phyloP scores from a whole-genome alignment of 2,329 filamentous ascomycete genomes.

The Scorias spongiosa region DNA sequence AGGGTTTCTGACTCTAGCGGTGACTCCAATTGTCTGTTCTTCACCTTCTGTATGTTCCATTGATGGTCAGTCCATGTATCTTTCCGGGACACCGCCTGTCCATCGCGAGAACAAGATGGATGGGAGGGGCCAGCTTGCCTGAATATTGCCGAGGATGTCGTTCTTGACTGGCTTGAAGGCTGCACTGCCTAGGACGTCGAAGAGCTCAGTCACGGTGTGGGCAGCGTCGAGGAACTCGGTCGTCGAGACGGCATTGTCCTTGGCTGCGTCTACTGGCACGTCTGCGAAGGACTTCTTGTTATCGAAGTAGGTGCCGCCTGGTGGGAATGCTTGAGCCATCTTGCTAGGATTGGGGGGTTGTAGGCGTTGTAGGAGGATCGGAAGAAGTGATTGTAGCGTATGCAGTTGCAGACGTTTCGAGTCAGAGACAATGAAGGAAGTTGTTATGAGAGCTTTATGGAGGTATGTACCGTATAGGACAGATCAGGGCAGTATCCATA shows the following conservation, averaged over 20 bases:
- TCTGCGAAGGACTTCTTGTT: slow-evolving; percentile 71
- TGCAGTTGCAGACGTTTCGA: neutral
- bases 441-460: too few relatives aligned
- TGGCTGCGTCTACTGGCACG: slow-evolving; percentile 58
- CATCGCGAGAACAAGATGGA: neutral
- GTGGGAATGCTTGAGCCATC: slow-evolving; percentile 25
- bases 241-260: slow-evolving; percentile 66
- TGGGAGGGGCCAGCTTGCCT: slow-evolving; percentile 37
- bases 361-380: neutral
- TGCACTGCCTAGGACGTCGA: slow-evolving; percentile 50
- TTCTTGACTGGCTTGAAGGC: slow-evolving; percentile 84
- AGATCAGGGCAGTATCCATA: too few relatives aligned
- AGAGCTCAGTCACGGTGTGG: slow-evolving; percentile 73
- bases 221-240: slow-evolving; percentile 81
- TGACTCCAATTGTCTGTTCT: slow-evolving; percentile 62
- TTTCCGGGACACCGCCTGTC: neutral
- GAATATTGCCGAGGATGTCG: slow-evolving; percentile 84
- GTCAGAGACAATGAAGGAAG: too few relatives aligned
- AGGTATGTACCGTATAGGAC: too few relatives aligned
- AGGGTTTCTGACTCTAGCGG: slow-evolving; percentile 68
- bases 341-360: neutral
- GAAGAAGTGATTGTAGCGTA: neutral
- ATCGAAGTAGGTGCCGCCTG: slow-evolving; percentile 69
- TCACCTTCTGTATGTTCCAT: slow-evolving; percentile 55
- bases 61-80: neutral